A percentile compares a stretch with the other conserved stretches of the same genome.
Evolutionary conservation across 305 asterid genomes (phyloP).

Genomic region (Fraxinus albicans): DNA sequence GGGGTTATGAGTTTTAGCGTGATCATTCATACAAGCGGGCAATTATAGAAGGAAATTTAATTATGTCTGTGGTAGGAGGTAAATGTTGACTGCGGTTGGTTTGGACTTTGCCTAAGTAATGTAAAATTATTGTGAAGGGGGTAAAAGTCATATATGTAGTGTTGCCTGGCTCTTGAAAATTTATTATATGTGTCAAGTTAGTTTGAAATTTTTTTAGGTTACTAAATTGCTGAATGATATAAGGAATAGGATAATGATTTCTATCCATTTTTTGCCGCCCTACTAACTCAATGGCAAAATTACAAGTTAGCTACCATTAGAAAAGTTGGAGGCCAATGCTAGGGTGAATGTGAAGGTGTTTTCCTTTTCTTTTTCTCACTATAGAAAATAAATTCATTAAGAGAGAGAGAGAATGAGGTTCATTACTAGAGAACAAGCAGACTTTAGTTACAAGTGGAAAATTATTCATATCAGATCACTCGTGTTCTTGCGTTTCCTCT

Average conservation of each 20-base stretch:
- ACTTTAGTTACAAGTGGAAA: not conserved
- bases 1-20: not conserved
- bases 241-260: not conserved
- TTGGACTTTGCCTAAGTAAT: not conserved
- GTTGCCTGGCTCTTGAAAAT: not conserved
- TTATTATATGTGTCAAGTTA: not conserved
- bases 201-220: not conserved
- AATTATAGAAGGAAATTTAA: not conserved
- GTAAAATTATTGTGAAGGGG: not conserved
- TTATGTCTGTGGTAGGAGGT: not conserved
- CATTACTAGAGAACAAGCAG: not conserved
- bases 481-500: not conserved
- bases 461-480: not conserved
- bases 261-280: not conserved
- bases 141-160: not conserved
- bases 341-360: not conserved
- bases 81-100: not conserved
- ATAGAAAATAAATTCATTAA: not conserved
- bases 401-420: not conserved
- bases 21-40: not conserved
- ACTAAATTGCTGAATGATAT: not conserved
- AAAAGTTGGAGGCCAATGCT: not conserved
- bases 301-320: not conserved
- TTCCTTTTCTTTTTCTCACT: not conserved
- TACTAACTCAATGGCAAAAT: not conserved